Percentiles rank a stretch among this genome's conserved stretches.
These are phyloP conservation scores for Salicornia ramosissima DNA, from an alignment of 148 eudicot genomes.

Conservation along the genomic window DNA sequence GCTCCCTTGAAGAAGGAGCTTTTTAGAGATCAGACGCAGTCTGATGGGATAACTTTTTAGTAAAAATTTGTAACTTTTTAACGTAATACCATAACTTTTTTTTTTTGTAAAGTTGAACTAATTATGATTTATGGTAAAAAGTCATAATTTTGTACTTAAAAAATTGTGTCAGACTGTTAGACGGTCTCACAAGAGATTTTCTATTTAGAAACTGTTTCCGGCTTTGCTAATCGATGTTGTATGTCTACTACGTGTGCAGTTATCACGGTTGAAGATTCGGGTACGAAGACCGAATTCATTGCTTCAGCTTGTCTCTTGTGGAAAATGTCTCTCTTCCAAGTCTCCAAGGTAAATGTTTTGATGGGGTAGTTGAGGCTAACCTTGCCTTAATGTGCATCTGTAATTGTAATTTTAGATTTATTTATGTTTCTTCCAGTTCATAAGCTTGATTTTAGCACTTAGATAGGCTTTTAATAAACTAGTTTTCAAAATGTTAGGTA, in stretches of 20 bases:
- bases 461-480: constrained; percentile 25
- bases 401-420: constrained; percentile 19
- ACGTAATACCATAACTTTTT: too few species aligned
- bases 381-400: constrained; percentile 3
- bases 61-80: too few species aligned
- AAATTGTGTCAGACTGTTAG: too few species aligned
- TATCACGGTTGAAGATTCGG: constrained; percentile 55
- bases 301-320: constrained; percentile 65
- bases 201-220: too few species aligned
- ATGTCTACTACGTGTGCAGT: constrained; percentile 36
- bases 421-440: constrained; percentile 22
- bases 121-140: too few species aligned
- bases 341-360: constrained; percentile 53
- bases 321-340: constrained; percentile 59
- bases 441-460: constrained; percentile 22
- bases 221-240: background rate
- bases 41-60: too few species aligned
- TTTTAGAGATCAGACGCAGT: too few species aligned
- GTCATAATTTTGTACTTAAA: too few species aligned
- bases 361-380: background rate
- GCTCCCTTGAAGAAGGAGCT: too few species aligned
- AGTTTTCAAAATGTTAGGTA: constrained; percentile 5
- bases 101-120: too few species aligned
- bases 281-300: constrained; percentile 49
- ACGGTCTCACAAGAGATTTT: too few species aligned